phyloP scores from a whole-genome alignment of 2,329 filamentous ascomycete genomes.

The Sclerotinia trifoliorum region DNA sequence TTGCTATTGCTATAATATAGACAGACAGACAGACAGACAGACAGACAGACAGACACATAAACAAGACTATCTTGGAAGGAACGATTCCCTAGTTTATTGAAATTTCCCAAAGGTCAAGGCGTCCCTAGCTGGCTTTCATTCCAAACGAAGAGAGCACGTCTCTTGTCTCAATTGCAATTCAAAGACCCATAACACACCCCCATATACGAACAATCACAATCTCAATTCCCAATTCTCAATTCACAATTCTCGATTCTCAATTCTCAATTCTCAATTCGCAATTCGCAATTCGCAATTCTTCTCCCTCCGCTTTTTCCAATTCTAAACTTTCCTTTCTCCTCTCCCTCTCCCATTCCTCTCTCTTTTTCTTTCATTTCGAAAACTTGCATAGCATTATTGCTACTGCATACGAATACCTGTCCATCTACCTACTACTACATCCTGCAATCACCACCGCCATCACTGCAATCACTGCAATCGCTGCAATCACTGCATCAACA shows the following conservation, averaged over 20 bases:
- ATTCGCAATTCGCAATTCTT: neutral
- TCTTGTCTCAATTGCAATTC: slow-evolving; percentile 19
- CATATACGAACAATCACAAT: neutral
- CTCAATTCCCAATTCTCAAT: neutral
- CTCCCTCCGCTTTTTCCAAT: neutral
- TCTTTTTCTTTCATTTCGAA: neutral
- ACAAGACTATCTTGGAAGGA: neutral
- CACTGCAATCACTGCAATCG: too few relatives aligned
- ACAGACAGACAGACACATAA: too few relatives aligned
- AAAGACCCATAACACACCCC: neutral
- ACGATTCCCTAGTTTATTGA: slow-evolving; percentile 17
- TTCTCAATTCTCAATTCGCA: neutral
- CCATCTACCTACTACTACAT: slow-evolving; percentile 2
- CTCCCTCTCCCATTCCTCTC: neutral
- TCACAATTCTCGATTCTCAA: neutral
- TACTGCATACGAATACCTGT: neutral
- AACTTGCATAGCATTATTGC: slow-evolving; percentile 17
- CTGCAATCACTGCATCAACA: too few relatives aligned
- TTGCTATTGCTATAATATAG: neutral
- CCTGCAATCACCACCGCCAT: slow-evolving; percentile 3
- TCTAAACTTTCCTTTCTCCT: neutral
- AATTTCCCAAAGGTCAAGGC: slow-evolving; percentile 19
- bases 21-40: neutral
- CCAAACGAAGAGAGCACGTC: slow-evolving; percentile 17
- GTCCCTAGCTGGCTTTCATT: slow-evolving; percentile 14